Base-by-base conservation (phyloP, 768 basidiomycete species). In the Porpolomopsis calyptriformis region DNA sequence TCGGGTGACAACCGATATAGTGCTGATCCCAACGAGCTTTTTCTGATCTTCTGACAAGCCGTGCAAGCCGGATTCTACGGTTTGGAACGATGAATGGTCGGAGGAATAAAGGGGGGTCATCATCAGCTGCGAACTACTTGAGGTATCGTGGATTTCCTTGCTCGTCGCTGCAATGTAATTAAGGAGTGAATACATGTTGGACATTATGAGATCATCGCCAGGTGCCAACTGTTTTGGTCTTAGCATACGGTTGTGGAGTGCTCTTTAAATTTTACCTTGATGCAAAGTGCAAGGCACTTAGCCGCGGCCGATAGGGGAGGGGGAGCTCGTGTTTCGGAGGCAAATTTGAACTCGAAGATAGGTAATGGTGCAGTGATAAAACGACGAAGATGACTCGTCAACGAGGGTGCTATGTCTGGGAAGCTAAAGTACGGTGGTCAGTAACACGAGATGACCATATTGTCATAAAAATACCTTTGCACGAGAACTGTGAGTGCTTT, bases 161-260 rank as follows among this genome's bases (percentile, higher is more conserved):
- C 80, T 83, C 2, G 88, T 81, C 3, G 85, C 80, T 1, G 87
- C 80, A 49, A 97, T 83, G 60, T 87, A 85, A 59, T 98, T 97
- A 49, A 98, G 72, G 10, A 98, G 75, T 4, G 94, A 96, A 61
- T 98, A 97, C 80, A 97, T 85, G 53, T 92, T 89, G 3, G 93
- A 97, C 77, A 92, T 82, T 58, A 87, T 74, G 29, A 91, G 74
- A 57, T 92, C 91, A 52, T 91, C 86, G 35, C 86, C 87, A 12
- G 86, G 83, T 12, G 86, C 80, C 31, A 89, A 69, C 88, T 91
- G 45, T 22, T n/a, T 20, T 9, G 26, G 19, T 33, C 37, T 40
- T 18, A 29, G 35, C 4, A 40, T 34, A 45, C 22, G 35, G 18
- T 50, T 33, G 12, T 12, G 48, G 7, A 16, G 41, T 34, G 26